Percentiles rank a stretch among this genome's conserved stretches.
phyloP scores from a whole-genome alignment of 139 green algal genomes.

The Diplosphaera chodatii region DNA sequence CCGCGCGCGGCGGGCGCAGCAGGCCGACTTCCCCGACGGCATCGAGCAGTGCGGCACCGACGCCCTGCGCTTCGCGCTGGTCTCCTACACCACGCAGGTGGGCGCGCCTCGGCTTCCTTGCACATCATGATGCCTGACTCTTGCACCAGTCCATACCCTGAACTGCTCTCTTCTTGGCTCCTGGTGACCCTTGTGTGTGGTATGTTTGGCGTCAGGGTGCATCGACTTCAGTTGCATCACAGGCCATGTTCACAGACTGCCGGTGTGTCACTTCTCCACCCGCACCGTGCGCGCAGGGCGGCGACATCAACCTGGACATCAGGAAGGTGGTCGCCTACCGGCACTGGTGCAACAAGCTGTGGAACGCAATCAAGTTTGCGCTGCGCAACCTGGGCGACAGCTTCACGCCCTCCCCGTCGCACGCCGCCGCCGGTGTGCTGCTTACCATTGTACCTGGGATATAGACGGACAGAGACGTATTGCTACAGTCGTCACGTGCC shows the following conservation, averaged over 20 bases:
- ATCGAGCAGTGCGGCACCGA: constrained; percentile 97
- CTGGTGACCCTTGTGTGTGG: neutral
- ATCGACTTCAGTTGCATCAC: no score
- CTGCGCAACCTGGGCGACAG: constrained; percentile 79
- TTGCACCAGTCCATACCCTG: no score
- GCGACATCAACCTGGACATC: constrained; percentile 93
- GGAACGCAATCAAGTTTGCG: constrained; percentile 92
- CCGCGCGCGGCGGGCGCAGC: constrained; percentile 76
- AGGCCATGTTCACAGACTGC: no score
- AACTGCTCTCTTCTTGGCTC: no score
- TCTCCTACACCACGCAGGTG: constrained; percentile 88
- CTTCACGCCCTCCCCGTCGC: constrained; percentile 31
- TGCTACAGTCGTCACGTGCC: no score
- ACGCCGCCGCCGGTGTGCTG: neutral
- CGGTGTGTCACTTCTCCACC: no score
- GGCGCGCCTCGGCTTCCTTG: no score
- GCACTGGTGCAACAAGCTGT: constrained; percentile 98
- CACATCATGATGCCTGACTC: no score
- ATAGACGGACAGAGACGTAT: no score
- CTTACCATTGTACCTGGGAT: no score
- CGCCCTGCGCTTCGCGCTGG: constrained; percentile 85
- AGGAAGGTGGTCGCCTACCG: constrained; percentile 93
- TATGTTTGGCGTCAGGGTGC: no score
- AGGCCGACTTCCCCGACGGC: constrained; percentile 91
- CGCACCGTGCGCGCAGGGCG: no score